phyloP scores from a whole-genome alignment of 2,329 filamentous ascomycete genomes.

The Tolypocladium endophyticum region DNA sequence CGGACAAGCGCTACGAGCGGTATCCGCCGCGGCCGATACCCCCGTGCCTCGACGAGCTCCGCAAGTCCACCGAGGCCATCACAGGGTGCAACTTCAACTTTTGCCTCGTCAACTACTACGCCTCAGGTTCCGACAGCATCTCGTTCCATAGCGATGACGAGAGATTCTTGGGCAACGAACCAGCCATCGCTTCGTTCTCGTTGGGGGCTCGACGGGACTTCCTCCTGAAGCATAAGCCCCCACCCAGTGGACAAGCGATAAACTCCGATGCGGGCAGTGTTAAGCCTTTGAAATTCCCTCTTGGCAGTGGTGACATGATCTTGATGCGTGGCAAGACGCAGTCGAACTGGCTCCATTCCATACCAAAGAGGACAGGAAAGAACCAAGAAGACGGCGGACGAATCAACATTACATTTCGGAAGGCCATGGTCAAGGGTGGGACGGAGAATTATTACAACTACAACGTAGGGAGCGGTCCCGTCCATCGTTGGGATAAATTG shows the following conservation, averaged over 20 bases:
- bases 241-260: constrained; percentile 19
- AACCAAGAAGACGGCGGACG: constrained; percentile 51
- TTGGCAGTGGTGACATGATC: constrained; percentile 66
- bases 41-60: constrained; percentile 54
- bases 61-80: constrained; percentile 50
- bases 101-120: constrained; percentile 75
- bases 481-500: constrained; percentile 56
- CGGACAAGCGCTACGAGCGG: constrained; percentile 41
- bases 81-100: constrained; percentile 66
- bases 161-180: constrained; percentile 58
- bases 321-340: constrained; percentile 71
- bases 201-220: constrained; percentile 66
- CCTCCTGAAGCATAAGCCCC: constrained; percentile 67
- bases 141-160: constrained; percentile 75
- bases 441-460: constrained; percentile 81
- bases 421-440: constrained; percentile 58
- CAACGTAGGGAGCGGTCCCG: constrained; percentile 61
- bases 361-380: constrained; percentile 62
- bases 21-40: constrained; percentile 61
- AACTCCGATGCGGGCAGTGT: constrained; percentile 9
- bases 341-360: constrained; percentile 64
- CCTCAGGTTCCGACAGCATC: constrained; percentile 66
- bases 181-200: constrained; percentile 65
- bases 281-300: constrained; percentile 36
- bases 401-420: constrained; percentile 71